phyloP scores from a whole-genome alignment of 306 rosid species.

The Cajanus cajan region DNA sequence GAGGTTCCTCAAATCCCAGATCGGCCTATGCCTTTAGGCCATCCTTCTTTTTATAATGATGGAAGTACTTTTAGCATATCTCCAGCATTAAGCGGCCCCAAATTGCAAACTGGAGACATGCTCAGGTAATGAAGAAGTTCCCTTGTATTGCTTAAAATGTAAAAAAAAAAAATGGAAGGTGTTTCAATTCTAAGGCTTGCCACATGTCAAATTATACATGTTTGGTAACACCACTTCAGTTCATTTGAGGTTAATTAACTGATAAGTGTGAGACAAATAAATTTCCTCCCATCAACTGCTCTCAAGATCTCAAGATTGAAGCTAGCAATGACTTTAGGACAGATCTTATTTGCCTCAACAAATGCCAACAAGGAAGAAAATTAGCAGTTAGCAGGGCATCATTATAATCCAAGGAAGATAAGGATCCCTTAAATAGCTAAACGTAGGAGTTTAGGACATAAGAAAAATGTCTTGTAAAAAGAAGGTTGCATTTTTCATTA shows the following conservation, averaged over 20 bases:
- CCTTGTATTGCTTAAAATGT: conserved; percentile 10
- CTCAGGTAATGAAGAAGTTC: conserved; percentile 64
- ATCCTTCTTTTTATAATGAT: conserved; percentile 51
- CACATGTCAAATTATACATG: not conserved
- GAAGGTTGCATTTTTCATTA: conserved; percentile 11
- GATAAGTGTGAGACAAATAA: conserved; percentile 8
- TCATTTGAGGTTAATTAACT: conserved; percentile 22
- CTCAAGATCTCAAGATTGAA: conserved; percentile 28
- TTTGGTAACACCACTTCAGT: conserved; percentile 20
- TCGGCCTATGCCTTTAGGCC: conserved; percentile 94
- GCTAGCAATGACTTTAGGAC: conserved; percentile 26
- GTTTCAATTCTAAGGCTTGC: conserved; percentile 25
- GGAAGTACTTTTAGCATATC: conserved; percentile 70
- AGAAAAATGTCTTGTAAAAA: conserved; percentile 10
- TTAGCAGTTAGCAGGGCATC: conserved; percentile 15
- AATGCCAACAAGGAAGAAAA: conserved; percentile 30
- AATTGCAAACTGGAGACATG: conserved; percentile 66
- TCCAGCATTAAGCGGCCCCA: conserved; percentile 70
- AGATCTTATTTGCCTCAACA: not conserved
- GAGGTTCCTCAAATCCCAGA: conserved; percentile 90
- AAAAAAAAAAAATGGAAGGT: conserved; percentile 21
- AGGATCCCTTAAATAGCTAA: conserved; percentile 7
- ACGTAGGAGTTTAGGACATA: conserved; percentile 19
- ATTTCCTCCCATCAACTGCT: conserved; percentile 6
- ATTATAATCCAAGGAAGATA: conserved; percentile 15